Conservation (phyloP, 331 rosid species). For the Phaseolus coccineus region DNA sequence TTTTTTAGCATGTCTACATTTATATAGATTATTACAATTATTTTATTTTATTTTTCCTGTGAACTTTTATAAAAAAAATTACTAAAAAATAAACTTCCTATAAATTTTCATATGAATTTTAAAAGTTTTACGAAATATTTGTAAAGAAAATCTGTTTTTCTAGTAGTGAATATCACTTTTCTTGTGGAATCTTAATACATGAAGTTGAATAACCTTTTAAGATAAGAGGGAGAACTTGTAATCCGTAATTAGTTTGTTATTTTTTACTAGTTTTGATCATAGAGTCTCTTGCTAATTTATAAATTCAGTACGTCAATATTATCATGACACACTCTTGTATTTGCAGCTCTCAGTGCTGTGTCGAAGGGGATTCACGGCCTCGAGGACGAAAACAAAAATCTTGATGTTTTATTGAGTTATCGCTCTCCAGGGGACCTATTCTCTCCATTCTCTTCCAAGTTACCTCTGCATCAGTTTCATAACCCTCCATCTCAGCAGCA, state of each 20-base stretch:
- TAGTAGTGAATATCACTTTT: too few species aligned
- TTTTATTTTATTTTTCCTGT: too few species aligned
- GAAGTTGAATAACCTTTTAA: neutral
- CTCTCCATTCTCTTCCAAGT: constrained; percentile 26
- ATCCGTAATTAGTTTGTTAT: neutral
- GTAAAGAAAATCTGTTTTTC: too few species aligned
- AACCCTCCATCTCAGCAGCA: constrained; percentile 48
- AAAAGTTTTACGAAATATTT: too few species aligned
- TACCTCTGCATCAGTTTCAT: constrained; percentile 41
- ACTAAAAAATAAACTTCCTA: too few species aligned
- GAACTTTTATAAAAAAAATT: too few species aligned
- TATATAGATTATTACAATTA: too few species aligned
- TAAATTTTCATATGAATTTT: too few species aligned
- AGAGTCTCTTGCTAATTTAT: neutral
- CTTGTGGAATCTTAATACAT: neutral
- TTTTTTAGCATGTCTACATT: too few species aligned
- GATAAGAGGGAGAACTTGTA: neutral
- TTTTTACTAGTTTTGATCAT: neutral
- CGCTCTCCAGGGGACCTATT: neutral
- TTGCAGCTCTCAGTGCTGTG: constrained; percentile 59
- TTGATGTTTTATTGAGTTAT: neutral
- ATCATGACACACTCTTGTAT: neutral
- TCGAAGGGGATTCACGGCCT: constrained; percentile 54
- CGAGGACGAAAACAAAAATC: constrained; percentile 48
- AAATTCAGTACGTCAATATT: neutral